phyloP scores from a whole-genome alignment of 2,329 filamentous ascomycete genomes.

The Ambrosiella beaveri region DNA sequence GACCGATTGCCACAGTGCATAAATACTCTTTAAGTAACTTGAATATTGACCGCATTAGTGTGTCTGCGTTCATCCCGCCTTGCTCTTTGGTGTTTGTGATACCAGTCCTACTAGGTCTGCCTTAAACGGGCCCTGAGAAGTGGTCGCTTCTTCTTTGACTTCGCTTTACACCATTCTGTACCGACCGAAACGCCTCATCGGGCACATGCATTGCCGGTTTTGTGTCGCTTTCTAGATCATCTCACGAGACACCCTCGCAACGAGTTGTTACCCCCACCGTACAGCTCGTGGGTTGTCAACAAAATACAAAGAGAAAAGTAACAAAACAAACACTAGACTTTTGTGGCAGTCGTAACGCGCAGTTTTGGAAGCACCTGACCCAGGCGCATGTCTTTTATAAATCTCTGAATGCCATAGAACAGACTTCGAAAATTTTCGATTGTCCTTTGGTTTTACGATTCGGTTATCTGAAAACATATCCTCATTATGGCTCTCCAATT shows the following conservation, averaged over 20 bases:
- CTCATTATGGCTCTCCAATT: slow-evolving; percentile 41
- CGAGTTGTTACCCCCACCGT: neutral
- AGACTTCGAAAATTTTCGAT: neutral
- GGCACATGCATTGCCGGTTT: neutral
- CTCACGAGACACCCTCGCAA: neutral
- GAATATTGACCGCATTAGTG: neutral
- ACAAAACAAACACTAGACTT: neutral
- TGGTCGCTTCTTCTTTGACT: neutral
- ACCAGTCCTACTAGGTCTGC: neutral
- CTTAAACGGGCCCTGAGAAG: neutral
- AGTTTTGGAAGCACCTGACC: neutral
- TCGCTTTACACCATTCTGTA: neutral
- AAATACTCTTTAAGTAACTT: neutral
- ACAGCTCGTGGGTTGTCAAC: neutral
- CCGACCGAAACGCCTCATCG: neutral
- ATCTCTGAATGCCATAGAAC: neutral
- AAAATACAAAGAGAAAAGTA: neutral
- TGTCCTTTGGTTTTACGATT: neutral
- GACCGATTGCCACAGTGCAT: neutral
- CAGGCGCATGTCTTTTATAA: neutral
- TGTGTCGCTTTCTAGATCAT: neutral
- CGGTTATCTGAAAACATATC: neutral
- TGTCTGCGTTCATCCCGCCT: neutral
- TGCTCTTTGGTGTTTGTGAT: neutral
- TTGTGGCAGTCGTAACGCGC: neutral